Conservation (phyloP, 208 protist genomes). For the Blastocrithidia nonstop region DNA sequence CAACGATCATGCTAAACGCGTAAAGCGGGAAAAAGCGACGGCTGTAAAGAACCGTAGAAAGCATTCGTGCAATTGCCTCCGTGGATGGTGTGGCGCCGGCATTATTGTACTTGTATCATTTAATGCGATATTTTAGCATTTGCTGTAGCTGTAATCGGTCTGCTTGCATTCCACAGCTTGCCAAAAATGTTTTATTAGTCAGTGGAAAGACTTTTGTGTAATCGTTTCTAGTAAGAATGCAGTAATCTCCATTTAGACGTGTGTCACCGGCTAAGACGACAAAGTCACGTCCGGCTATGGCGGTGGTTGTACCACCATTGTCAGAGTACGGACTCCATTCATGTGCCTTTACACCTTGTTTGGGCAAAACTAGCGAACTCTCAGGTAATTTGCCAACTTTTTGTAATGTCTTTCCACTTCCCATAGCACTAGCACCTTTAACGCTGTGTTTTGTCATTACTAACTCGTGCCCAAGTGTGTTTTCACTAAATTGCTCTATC, state of each 20-base stretch:
- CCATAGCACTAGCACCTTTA: too few species aligned
- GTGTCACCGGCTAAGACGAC: constrained; percentile 96
- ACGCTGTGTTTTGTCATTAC: too few species aligned
- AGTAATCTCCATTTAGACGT: constrained; percentile 93
- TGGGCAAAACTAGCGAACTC: constrained; percentile 20
- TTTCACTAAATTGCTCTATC: too few species aligned
- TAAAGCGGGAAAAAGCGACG: constrained; percentile 99
- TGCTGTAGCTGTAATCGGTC: constrained; percentile 94
- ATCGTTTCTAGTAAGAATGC: constrained; percentile 90
- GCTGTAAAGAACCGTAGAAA: constrained; percentile 96
- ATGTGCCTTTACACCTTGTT: constrained; percentile 52
- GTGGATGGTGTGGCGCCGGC: constrained; percentile 82
- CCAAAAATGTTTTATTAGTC: constrained; percentile 86
- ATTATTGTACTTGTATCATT: constrained; percentile 93
- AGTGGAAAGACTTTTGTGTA: constrained; percentile 90
- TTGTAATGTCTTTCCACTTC: constrained; percentile 42
- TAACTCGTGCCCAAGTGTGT: too few species aligned
- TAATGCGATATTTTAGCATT: constrained; percentile 82
- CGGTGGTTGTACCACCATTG: constrained; percentile 92
- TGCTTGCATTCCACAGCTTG: constrained; percentile 94
- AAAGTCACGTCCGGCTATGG: constrained; percentile 94
- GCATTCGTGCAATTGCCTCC: constrained; percentile 90
- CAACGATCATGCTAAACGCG: constrained; percentile 97
- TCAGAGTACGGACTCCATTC: constrained; percentile 87
- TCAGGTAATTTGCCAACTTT: constrained; percentile 29